Evolutionary conservation across 192 early-diverging fungal genomes (phyloP).

Genomic region (Podila minutissima): DNA sequence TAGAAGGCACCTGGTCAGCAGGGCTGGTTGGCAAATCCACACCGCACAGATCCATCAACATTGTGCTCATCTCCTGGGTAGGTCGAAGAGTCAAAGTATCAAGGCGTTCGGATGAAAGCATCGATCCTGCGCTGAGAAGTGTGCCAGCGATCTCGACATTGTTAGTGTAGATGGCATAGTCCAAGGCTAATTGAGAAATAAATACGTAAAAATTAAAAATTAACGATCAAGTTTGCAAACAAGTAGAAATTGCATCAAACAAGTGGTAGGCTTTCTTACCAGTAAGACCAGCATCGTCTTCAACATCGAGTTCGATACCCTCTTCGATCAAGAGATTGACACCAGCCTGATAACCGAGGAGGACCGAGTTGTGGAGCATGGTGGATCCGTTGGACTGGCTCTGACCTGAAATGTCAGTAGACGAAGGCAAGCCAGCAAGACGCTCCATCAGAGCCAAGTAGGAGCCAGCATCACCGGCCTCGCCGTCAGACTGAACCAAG

Average conservation of each 20-base stretch:
- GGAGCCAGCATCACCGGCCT: constrained; percentile 19
- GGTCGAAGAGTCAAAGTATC: constrained; percentile 20
- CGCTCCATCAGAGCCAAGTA: constrained; percentile 32
- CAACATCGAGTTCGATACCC: constrained; percentile 46
- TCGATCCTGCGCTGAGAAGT: constrained; percentile 32
- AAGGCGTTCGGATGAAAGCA: constrained; percentile 34
- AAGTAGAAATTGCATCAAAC: too few relatives aligned
- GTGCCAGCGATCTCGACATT: constrained; percentile 37
- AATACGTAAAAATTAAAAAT: background rate
- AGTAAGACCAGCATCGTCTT: constrained; percentile 44
- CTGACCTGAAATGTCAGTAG: constrained; percentile 39
- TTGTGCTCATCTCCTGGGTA: constrained; percentile 10
- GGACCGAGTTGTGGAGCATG: constrained; percentile 47
- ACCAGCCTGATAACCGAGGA: constrained; percentile 37
- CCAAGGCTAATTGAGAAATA: constrained; percentile 17
- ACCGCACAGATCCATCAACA: constrained; percentile 27
- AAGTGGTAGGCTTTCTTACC: constrained; percentile 10
- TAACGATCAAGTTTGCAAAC: too few relatives aligned
- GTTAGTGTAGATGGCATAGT: constrained; percentile 47
- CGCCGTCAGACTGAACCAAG: constrained; percentile 38
- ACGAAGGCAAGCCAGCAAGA: constrained; percentile 26
- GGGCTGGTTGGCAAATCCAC: constrained; percentile 11
- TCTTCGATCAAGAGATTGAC: constrained; percentile 42
- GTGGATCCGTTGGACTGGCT: constrained; percentile 44
- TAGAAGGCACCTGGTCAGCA: background rate